Evolutionary conservation across 2,329 filamentous ascomycete genomes (phyloP).

Genomic region (Apiospora phragmitis): DNA sequence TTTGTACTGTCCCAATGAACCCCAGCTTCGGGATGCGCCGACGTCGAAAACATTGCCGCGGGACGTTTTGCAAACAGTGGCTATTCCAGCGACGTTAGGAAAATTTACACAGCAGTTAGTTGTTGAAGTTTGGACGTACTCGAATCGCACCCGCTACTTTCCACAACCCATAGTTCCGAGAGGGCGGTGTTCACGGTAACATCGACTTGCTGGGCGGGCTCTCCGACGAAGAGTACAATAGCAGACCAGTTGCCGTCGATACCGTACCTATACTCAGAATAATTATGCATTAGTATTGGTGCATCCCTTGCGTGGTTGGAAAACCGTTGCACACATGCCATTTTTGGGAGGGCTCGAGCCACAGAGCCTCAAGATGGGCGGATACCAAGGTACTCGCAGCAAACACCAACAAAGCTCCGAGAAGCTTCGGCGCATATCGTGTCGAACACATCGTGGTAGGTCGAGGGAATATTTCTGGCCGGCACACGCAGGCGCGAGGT

Average conservation of each 20-base stretch:
- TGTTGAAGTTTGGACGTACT: conserved; percentile 38
- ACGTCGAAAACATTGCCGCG: conserved; percentile 62
- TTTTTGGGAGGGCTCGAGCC: conserved; percentile 33
- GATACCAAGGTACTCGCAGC: conserved; percentile 23
- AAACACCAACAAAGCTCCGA: conserved; percentile 29
- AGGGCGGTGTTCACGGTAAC: conserved; percentile 65
- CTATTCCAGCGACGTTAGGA: neutral
- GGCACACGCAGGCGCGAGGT: conserved; percentile 28
- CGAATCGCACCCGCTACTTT: conserved; percentile 54
- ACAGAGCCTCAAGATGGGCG: conserved; percentile 27
- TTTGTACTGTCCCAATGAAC: conserved; percentile 58
- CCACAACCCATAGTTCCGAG: conserved; percentile 71
- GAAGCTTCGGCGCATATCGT: conserved; percentile 23
- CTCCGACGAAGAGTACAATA: conserved; percentile 54
- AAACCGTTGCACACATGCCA: conserved; percentile 27
- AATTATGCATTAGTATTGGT: conserved; percentile 22
- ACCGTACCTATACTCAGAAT: conserved; percentile 28
- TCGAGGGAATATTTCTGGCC: conserved; percentile 20
- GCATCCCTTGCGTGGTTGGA: conserved; percentile 8
- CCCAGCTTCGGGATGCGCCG: conserved; percentile 57
- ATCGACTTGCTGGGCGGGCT: conserved; percentile 51
- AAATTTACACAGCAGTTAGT: neutral
- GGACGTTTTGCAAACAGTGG: conserved; percentile 47
- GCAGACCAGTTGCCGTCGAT: conserved; percentile 72
- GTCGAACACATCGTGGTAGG: conserved; percentile 24